Evolutionary conservation across 1,139 yeast species (phyloP), one percentile per base, ranked within the genome.

Genomic region (Saccharomycopsis phalli): DNA sequence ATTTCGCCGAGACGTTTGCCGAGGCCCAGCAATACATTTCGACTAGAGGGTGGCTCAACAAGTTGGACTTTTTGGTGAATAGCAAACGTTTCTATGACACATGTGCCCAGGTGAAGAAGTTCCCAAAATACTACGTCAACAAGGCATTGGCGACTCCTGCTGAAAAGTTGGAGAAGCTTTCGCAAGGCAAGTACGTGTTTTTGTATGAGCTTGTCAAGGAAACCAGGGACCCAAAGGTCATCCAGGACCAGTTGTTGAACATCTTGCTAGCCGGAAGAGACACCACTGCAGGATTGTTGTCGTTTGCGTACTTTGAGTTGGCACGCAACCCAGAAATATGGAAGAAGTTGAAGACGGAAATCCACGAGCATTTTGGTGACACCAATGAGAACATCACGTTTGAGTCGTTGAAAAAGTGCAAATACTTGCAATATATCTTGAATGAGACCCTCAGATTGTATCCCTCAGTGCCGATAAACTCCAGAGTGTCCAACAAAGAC

Each of bases 151-250:
- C 29, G 13, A 8, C 29, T 6, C 29, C 29, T 7, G 29, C 8
- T 4, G 29, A 26, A n/a, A 10, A 10, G 29, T 4, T 5, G n/a
- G 29, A 26, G 29, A 26, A 26, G 14, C 5, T 4, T n/a, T 4
- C 5, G 13, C 4, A 4, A 4, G 29, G 29, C 4, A n/a, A n/a
- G n/a, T 26, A 26, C 29, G n/a, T 11, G 5, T 26, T 26, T 11
- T 26, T 26, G 29, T 26, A 26, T 26, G 29, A 26, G 13, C 29
- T 26, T n/a, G 29, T 26, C 14, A 26, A 26, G 29, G 29, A 26
- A 14, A 26, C 29, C 8, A 26, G 29, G n/a, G 29, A 26, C n/a
- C 29, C 29, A 8, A n/a, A 10, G 5, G 29, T 10, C 5, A 26
- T 26, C 4, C 29, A 14, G 13, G n/a, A 26, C 13, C 29, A 26